Conservation (phyloP, 2,329 filamentous ascomycete genomes). For the Pyrenochaeta sp. region DNA sequence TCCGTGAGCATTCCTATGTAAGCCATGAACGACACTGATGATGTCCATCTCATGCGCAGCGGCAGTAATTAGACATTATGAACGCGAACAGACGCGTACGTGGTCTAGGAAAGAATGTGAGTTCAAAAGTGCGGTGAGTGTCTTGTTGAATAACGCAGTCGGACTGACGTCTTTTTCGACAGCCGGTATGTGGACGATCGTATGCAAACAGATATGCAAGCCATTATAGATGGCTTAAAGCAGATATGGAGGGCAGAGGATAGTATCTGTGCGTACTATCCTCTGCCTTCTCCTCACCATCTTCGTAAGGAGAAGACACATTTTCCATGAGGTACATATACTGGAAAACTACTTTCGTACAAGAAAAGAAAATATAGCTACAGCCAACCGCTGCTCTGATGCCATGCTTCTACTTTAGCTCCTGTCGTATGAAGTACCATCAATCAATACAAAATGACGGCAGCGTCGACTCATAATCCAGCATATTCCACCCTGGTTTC, state of each 20-base stretch:
- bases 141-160: not conserved
- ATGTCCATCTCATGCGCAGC: conserved; percentile 9
- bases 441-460: not conserved
- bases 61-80: conserved; percentile 9
- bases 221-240: not conserved
- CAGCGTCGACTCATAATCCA: conserved; percentile 1
- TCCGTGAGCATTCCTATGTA: conserved; percentile 36
- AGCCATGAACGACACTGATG: conserved; percentile 32
- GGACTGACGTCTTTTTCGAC: not conserved
- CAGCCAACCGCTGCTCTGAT: too few relatives aligned
- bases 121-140: not conserved
- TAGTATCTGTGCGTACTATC: too few relatives aligned
- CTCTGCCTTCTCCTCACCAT: too few relatives aligned
- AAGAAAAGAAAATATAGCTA: too few relatives aligned
- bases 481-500: conserved; percentile 2
- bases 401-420: too few relatives aligned
- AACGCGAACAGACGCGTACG: not conserved
- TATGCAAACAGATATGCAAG: not conserved
- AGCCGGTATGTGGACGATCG: not conserved
- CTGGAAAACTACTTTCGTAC: too few relatives aligned
- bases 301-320: too few relatives aligned
- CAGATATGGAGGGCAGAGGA: not conserved
- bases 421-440: too few relatives aligned
- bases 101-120: conserved; percentile 18
- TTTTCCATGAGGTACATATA: too few relatives aligned